A percentile compares a stretch with the other conserved stretches of the same genome.
Evolutionary conservation across 352 stramenopile genomes (phyloP).

Genomic region (Thraustochytrium striatum): DNA sequence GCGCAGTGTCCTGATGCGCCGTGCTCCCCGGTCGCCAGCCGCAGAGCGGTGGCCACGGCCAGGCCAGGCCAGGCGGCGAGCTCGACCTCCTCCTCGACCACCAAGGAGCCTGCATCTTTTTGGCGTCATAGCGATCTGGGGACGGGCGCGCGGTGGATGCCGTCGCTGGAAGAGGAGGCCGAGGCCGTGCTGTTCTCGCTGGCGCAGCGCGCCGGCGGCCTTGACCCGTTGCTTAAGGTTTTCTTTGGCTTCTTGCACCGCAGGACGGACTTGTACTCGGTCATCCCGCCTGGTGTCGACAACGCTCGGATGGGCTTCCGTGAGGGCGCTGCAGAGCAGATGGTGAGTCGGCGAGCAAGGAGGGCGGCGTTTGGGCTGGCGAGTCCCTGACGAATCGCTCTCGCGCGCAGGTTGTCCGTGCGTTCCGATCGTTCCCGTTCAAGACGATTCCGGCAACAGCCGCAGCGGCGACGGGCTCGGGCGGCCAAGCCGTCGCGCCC

Average conservation of each 20-base stretch:
- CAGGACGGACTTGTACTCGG: conserved; percentile 74
- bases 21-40: no score
- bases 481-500: no score
- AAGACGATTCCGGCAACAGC: no score
- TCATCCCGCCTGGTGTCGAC: conserved; percentile 57
- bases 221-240: conserved; percentile 55
- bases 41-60: no score
- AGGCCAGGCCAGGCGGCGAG: no score
- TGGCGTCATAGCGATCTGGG: no score
- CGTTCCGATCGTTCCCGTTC: conserved; percentile 70
- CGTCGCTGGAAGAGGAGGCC: no score
- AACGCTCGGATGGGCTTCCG: conserved; percentile 66
- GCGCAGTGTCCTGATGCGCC: no score
- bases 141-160: no score
- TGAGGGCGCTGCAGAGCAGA: conserved; percentile 67
- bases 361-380: background rate
- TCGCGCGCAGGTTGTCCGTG: conserved; percentile 53
- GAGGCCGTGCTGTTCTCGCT: conserved; percentile 55
- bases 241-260: conserved; percentile 76
- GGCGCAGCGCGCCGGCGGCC: conserved; percentile 52
- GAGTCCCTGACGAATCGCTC: background rate
- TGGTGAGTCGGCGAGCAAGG: conserved; percentile 54
- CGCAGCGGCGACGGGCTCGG: no score
- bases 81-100: no score
- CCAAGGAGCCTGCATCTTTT: no score